Percentiles rank a stretch among this genome's conserved stretches.
These are phyloP conservation scores for Lactarius vividus DNA, from an alignment of 768 basidiomycete species.

Conservation along the genomic window DNA sequence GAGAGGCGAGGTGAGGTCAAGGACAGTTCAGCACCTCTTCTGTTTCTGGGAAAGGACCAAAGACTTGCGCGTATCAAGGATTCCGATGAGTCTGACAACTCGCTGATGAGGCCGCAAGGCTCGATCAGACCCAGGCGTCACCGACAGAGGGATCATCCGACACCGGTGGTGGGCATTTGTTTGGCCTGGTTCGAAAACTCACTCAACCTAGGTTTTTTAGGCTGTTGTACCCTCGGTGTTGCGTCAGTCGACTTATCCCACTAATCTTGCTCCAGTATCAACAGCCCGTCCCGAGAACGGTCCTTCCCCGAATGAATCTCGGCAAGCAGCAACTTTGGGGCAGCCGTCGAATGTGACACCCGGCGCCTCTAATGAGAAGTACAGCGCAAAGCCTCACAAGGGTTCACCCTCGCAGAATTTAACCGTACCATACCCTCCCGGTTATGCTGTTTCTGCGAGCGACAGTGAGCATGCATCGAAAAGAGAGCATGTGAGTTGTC, in stretches of 20 bases:
- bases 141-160: slow-evolving; percentile 14
- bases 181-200: not conserved
- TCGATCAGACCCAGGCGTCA: slow-evolving; percentile 23
- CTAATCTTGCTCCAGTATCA: not conserved
- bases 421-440: slow-evolving; percentile 27
- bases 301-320: slow-evolving; percentile 6
- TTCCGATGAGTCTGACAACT: slow-evolving; percentile 29
- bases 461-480: slow-evolving; percentile 25
- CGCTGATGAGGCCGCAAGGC: slow-evolving; percentile 16
- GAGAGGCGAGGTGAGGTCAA: slow-evolving; percentile 23
- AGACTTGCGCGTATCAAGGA: slow-evolving; percentile 28
- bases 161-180: slow-evolving; percentile 6
- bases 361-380: slow-evolving; percentile 2
- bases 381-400: slow-evolving; percentile 16
- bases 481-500: slow-evolving; percentile 25
- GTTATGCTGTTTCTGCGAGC: slow-evolving; percentile 29
- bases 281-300: slow-evolving; percentile 8
- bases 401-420: slow-evolving; percentile 22
- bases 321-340: not conserved
- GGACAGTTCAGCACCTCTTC: slow-evolving; percentile 28
- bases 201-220: slow-evolving; percentile 10
- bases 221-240: slow-evolving; percentile 17
- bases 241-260: slow-evolving; percentile 14
- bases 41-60: slow-evolving; percentile 12
- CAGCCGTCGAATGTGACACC: slow-evolving; percentile 6